Evolutionary conservation across 192 early-diverging fungal genomes (phyloP).

Genomic region (Gonapodya prolifera): DNA sequence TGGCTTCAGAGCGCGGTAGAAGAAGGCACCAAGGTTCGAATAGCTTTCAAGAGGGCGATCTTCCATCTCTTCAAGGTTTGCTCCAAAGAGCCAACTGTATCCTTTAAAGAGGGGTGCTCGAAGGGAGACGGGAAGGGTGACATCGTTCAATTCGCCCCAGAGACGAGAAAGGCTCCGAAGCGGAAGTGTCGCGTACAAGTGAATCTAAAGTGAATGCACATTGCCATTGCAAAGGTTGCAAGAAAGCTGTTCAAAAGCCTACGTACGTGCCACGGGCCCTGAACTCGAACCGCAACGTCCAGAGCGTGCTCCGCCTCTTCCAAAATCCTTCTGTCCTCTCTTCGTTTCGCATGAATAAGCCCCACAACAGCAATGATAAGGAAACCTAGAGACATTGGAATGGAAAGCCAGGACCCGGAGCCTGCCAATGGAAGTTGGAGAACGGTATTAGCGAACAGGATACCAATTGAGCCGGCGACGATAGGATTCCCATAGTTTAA

Average conservation of each 20-base stretch:
- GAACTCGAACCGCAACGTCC: slow-evolving; percentile 27
- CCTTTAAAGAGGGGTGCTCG: slow-evolving; percentile 59
- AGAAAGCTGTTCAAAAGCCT: not conserved
- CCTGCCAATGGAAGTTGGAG: not conserved
- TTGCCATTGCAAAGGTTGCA: not conserved
- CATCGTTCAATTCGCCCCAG: slow-evolving; percentile 70
- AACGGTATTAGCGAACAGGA: no score
- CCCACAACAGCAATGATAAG: not conserved
- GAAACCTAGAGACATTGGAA: not conserved
- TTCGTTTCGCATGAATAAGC: not conserved
- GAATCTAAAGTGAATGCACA: slow-evolving; percentile 36
- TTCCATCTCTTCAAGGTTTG: slow-evolving; percentile 89
- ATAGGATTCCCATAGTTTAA: no score
- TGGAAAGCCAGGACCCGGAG: not conserved
- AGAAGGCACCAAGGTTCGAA: slow-evolving; percentile 79
- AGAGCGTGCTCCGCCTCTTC: slow-evolving; percentile 10
- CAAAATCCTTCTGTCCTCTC: not conserved
- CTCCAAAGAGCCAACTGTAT: slow-evolving; percentile 79
- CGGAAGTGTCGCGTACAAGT: slow-evolving; percentile 74
- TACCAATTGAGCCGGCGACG: no score
- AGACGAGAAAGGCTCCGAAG: slow-evolving; percentile 77
- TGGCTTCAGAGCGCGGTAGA: slow-evolving; percentile 57
- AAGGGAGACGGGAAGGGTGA: slow-evolving; percentile 66
- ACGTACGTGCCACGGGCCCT: slow-evolving; percentile 77
- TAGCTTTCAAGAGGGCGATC: slow-evolving; percentile 66